Evolutionary conservation across 139 green algal genomes (phyloP), one percentile per base, ranked within the genome.

Genomic region (Mychonastes homosphaera): DNA sequence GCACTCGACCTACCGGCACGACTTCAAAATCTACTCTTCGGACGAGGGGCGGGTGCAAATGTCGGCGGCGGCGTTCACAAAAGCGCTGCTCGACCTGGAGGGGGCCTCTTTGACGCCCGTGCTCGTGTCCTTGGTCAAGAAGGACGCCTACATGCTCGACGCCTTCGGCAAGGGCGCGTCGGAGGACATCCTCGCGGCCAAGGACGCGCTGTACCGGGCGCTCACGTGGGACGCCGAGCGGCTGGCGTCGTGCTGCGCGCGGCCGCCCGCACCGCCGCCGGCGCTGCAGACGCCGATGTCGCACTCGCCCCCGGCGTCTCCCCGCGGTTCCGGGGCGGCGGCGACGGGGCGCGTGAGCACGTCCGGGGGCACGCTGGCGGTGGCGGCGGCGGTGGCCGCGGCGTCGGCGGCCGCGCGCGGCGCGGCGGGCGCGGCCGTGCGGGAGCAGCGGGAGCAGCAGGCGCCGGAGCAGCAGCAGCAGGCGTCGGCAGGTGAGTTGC

Each of bases 11-110:
- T 98, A 97, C 79, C 84, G 90, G 43, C 91, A 99, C 41, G 92
- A 99, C 78, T 77, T 99, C 43, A 99, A 99, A 64, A 96, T 99
- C 65, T 98, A 99, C 79, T 91, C 80, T 28, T 92, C 79, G 3
- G 92, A 97, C 58, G 82, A 93, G 69, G 85, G 85, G 6, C 76
- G 89, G 2, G 90, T 98, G 60, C 91, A 98, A 79, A 82, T 77
- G 54, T 85, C 70, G n/a, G 84, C 85, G 6, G 84, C 85, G 15
- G 81, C 84, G 15, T 94, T 94, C 69, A 88, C 81, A 28, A 76
- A 96, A 70, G 86, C 85, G 3, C 75, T 98, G 75, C 73, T 98
- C n/a, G 90, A 97, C 72, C 74, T 98, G 29, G 90, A 97, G 73
- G 87, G 87, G 50, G 70, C 48, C 47, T 84, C 75, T n/a, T 78